These are phyloP conservation scores for Globisporangium okanoganense DNA, from an alignment of 352 stramenopile species.

Conservation along the genomic window DNA sequence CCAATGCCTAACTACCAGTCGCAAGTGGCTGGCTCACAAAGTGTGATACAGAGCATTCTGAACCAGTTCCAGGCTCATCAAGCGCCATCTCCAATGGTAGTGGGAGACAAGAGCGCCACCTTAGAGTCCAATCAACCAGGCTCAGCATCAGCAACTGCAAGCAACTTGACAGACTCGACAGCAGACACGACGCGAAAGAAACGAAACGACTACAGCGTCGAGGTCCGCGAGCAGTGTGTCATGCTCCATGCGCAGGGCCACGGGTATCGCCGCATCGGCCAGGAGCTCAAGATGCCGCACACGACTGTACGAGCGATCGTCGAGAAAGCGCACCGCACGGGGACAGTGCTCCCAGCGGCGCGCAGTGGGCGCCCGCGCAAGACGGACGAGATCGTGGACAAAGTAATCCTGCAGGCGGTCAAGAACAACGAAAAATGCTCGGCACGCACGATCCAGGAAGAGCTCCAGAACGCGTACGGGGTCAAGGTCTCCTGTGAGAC, in stretches of 20 bases:
- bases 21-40: background rate
- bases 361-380: constrained; percentile 59
- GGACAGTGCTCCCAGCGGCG: constrained; percentile 37
- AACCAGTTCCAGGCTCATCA: constrained; percentile 2
- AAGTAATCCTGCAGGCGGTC: constrained; percentile 60
- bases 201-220: constrained; percentile 53
- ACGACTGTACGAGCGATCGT: constrained; percentile 73
- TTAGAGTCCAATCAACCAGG: background rate
- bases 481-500: constrained; percentile 68
- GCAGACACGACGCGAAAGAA: constrained; percentile 22
- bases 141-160: background rate
- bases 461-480: constrained; percentile 38
- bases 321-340: constrained; percentile 56
- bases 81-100: background rate
- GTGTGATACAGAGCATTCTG: constrained; percentile 6
- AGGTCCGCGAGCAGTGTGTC: constrained; percentile 54
- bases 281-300: constrained; percentile 59
- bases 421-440: constrained; percentile 55
- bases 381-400: constrained; percentile 59
- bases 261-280: constrained; percentile 56
- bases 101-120: background rate
- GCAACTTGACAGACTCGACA: background rate
- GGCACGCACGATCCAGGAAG: constrained; percentile 52
- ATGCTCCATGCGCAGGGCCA: constrained; percentile 43
- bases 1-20: background rate